phyloP scores from a whole-genome alignment of 805 yeast genomes.

The Hanseniaspora taiwanica region DNA sequence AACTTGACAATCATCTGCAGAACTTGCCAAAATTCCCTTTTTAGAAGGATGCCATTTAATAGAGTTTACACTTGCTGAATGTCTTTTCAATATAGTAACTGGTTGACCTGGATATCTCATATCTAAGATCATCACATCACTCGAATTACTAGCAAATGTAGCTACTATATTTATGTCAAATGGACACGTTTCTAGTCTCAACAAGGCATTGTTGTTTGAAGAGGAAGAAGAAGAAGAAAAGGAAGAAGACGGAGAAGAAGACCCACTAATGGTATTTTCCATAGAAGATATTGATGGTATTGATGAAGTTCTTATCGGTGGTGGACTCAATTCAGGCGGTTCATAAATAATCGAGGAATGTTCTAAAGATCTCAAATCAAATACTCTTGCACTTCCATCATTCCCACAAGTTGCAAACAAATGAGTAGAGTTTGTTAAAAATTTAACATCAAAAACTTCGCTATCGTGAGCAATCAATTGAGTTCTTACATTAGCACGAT shows the following conservation, averaged over 20 bases:
- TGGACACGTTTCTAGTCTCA: slow-evolving; percentile 67
- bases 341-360: slow-evolving; percentile 93
- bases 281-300: too few species aligned
- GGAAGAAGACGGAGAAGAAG: too few species aligned
- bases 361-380: slow-evolving; percentile 78
- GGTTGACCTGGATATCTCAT: slow-evolving; percentile 84
- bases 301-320: too few species aligned
- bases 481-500: slow-evolving; percentile 52
- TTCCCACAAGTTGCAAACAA: slow-evolving; percentile 88
- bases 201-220: slow-evolving; percentile 41
- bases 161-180: slow-evolving; percentile 75
- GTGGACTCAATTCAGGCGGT: slow-evolving; percentile 23
- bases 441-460: slow-evolving; percentile 87
- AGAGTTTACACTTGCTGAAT: slow-evolving; percentile 52
- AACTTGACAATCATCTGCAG: slow-evolving; percentile 66
- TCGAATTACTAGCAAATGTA: slow-evolving; percentile 60
- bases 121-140: slow-evolving; percentile 58
- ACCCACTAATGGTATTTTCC: too few species aligned
- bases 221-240: too few species aligned
- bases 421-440: slow-evolving; percentile 45
- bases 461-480: slow-evolving; percentile 94
- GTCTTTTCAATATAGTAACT: slow-evolving; percentile 53
- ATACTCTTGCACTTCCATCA: slow-evolving; percentile 88
- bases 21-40: slow-evolving; percentile 40
- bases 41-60: slow-evolving; percentile 76